phyloP scores from a whole-genome alignment of 2,329 filamentous ascomycete species.

The Penicillium thymicola region DNA sequence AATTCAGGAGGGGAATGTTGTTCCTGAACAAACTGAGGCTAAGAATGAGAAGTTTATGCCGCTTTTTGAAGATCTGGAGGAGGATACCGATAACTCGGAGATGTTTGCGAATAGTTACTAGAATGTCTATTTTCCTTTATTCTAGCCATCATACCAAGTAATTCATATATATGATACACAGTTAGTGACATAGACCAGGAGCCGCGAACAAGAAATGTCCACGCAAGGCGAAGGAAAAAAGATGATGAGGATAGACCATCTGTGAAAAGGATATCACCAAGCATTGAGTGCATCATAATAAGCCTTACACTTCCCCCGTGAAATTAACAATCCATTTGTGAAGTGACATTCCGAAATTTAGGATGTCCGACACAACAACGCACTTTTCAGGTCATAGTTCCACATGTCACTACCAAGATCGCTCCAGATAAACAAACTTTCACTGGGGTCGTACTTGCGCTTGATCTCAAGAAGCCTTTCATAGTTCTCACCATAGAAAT shows the following conservation, averaged over 20 bases:
- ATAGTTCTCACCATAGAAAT: not conserved
- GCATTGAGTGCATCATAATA: not conserved
- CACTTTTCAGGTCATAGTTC: not conserved
- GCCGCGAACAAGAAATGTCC: not conserved
- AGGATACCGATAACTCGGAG: not conserved
- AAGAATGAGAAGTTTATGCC: slow-evolving; percentile 1
- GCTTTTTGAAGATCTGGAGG: not conserved
- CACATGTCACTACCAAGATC: not conserved
- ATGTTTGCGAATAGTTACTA: not conserved
- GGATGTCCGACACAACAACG: not conserved
- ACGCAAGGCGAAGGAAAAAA: not conserved
- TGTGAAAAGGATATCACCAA: not conserved
- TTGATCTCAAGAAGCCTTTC: not conserved
- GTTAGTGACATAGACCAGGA: no score
- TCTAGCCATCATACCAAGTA: not conserved
- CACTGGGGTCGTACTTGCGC: not conserved
- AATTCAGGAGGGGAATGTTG: not conserved
- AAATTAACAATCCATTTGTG: not conserved
- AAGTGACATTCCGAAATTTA: not conserved
- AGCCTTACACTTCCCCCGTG: not conserved
- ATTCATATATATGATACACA: no score
- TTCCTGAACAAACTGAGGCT: not conserved
- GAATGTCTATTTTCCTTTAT: not conserved
- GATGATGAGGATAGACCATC: not conserved
- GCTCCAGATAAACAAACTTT: not conserved